Conservation (phyloP, 441 rosid genomes). For the Brassica balearica region DNA sequence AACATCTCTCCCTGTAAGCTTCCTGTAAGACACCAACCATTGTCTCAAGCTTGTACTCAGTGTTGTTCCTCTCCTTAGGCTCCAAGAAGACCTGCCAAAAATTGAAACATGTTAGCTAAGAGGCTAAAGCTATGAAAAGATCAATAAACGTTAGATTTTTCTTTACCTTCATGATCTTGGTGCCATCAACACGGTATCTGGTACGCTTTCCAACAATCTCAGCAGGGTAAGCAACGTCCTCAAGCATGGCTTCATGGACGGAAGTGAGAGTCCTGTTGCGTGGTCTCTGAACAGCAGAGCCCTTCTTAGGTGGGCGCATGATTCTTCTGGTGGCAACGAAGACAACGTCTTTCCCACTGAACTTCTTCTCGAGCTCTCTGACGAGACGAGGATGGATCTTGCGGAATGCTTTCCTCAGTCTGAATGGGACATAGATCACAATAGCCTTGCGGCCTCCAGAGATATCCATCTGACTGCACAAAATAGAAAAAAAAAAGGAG, state of each 20-base stretch:
- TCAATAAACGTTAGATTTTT: not conserved
- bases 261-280: constrained; percentile 72
- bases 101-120: not conserved
- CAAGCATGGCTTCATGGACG: constrained; percentile 80
- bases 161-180: constrained; percentile 68
- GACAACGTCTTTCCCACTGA: constrained; percentile 83
- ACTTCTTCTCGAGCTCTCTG: constrained; percentile 35
- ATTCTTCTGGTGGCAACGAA: constrained; percentile 75
- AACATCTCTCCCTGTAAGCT: constrained; percentile 74
- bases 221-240: constrained; percentile 71
- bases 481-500: not conserved
- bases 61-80: constrained; percentile 68
- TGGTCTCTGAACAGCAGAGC: constrained; percentile 79
- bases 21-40: constrained; percentile 69
- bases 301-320: constrained; percentile 77
- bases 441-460: constrained; percentile 70
- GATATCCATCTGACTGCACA: constrained; percentile 69
- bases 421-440: constrained; percentile 3
- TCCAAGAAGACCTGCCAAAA: constrained; percentile 69
- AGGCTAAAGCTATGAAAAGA: not conserved
- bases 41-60: constrained; percentile 62
- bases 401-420: not conserved
- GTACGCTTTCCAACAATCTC: constrained; percentile 80
- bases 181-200: constrained; percentile 75
- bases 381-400: not conserved